A percentile compares a stretch with the other conserved stretches of the same genome.
These are phyloP conservation scores for Arbutus unedo DNA, from an alignment of 148 eudicot genomes.

Conservation along the genomic window DNA sequence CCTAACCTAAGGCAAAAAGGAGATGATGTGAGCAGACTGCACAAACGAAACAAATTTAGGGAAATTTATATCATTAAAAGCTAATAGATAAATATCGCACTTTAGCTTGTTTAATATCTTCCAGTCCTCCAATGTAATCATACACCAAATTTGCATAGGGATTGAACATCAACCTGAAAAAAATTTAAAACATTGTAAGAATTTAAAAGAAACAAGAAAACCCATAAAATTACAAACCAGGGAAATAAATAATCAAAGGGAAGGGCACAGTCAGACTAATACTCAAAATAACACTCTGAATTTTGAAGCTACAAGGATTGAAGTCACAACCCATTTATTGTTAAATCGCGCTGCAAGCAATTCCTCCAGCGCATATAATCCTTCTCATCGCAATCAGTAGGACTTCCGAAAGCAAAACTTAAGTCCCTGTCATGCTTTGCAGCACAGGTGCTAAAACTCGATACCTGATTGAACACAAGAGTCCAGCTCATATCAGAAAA, in stretches of 20 bases:
- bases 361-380: constrained; percentile 82
- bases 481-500: not conserved
- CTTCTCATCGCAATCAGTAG: constrained; percentile 43
- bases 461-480: constrained; percentile 51
- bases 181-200: constrained; percentile 1
- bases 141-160: constrained; percentile 69
- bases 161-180: constrained; percentile 73
- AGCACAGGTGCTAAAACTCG: constrained; percentile 70
- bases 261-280: not conserved
- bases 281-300: constrained; percentile 14
- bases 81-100: constrained; percentile 41
- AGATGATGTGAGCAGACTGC: constrained; percentile 15
- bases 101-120: constrained; percentile 72
- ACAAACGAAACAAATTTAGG: not conserved
- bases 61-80: not conserved
- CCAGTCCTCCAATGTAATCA: constrained; percentile 76
- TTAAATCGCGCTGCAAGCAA: constrained; percentile 79
- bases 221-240: not conserved
- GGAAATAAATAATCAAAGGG: not conserved
- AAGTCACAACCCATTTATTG: constrained; percentile 81
- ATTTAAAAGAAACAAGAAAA: not conserved
- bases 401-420: constrained; percentile 28
- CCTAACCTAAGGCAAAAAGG: constrained; percentile 48
- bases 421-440: constrained; percentile 27
- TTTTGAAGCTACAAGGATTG: constrained; percentile 35